A percentile compares a stretch with the other conserved stretches of the same genome.
Conservation (phyloP, 2,329 filamentous ascomycete genomes). For the Xylaria sp. region DNA sequence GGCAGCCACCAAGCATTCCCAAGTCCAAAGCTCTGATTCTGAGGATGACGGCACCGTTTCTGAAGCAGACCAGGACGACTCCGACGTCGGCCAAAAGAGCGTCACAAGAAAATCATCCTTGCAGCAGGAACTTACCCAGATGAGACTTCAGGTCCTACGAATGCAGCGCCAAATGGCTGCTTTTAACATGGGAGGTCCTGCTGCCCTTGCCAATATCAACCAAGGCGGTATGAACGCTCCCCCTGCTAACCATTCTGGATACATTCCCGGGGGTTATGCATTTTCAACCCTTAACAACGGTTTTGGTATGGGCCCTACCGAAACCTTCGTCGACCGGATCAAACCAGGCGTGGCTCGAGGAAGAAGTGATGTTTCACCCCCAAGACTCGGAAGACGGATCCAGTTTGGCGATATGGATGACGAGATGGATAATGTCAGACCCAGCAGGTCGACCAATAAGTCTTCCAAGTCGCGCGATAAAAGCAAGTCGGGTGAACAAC, state of each 20-base stretch:
- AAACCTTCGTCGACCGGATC: neutral
- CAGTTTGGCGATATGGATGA: conserved; percentile 1
- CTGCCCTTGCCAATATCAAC: neutral
- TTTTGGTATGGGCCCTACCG: neutral
- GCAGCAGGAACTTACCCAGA: conserved; percentile 26
- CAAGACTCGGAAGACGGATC: conserved; percentile 3
- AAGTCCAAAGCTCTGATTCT: conserved; percentile 23
- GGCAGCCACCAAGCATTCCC: conserved; percentile 24
- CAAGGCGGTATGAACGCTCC: neutral
- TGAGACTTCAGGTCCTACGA: conserved; percentile 35
- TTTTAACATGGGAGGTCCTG: conserved; percentile 1
- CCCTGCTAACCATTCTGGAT: conserved; percentile 2
- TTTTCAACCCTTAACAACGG: conserved; percentile 3
- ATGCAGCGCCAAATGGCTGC: conserved; percentile 20
- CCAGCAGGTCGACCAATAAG: conserved; percentile 8
- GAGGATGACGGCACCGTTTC: conserved; percentile 30
- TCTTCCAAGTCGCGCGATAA: conserved; percentile 8
- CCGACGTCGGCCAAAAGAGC: conserved; percentile 21
- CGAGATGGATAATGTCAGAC: neutral
- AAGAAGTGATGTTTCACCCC: neutral
- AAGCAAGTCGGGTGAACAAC: conserved; percentile 27
- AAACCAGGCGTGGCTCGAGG: conserved; percentile 3
- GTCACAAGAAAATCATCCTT: conserved; percentile 13
- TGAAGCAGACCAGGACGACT: conserved; percentile 21
- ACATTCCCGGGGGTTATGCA: neutral